Percentiles rank a stretch among this genome's conserved stretches.
Evolutionary conservation across 139 green algal genomes (phyloP).

Genomic region (Chlorella sorokiniana): DNA sequence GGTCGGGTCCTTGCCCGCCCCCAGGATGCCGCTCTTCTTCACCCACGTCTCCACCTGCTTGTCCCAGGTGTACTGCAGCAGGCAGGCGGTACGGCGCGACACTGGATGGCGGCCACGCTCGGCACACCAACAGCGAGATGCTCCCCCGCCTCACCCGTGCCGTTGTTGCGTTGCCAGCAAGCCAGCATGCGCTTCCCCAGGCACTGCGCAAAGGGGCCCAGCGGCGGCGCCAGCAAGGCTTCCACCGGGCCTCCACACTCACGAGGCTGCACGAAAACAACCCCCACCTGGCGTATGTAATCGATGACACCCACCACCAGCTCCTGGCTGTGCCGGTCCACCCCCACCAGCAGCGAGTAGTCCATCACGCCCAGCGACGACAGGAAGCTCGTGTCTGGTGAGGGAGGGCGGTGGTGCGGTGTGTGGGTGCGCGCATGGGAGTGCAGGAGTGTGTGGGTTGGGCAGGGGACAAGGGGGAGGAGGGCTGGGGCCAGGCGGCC

Average conservation of each 20-base stretch:
- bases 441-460: too few species aligned
- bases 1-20: slow-evolving; percentile 83
- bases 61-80: slow-evolving; percentile 94
- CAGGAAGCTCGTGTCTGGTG: slow-evolving; percentile 71
- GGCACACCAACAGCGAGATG: too few species aligned
- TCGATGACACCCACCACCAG: slow-evolving; percentile 96
- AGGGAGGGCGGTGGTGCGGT: background rate
- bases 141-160: too few species aligned
- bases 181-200: too few species aligned
- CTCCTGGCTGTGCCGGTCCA: slow-evolving; percentile 57
- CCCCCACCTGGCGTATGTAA: slow-evolving; percentile 76
- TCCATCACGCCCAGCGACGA: slow-evolving; percentile 92
- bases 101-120: too few species aligned
- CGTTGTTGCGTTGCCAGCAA: too few species aligned
- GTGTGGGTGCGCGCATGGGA: too few species aligned
- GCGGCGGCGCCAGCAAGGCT: too few species aligned
- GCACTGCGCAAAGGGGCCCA: too few species aligned
- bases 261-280: background rate
- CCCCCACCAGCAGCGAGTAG: slow-evolving; percentile 92
- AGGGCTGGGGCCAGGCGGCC: too few species aligned
- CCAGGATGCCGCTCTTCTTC: slow-evolving; percentile 91
- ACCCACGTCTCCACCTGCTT: slow-evolving; percentile 98
- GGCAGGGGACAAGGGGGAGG: too few species aligned
- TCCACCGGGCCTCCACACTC: background rate
- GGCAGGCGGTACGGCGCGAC: background rate